Evolutionary conservation across 257 asterid genomes (phyloP), one percentile per base, ranked within the genome.

Genomic region (Solanum corneliomulleri): DNA sequence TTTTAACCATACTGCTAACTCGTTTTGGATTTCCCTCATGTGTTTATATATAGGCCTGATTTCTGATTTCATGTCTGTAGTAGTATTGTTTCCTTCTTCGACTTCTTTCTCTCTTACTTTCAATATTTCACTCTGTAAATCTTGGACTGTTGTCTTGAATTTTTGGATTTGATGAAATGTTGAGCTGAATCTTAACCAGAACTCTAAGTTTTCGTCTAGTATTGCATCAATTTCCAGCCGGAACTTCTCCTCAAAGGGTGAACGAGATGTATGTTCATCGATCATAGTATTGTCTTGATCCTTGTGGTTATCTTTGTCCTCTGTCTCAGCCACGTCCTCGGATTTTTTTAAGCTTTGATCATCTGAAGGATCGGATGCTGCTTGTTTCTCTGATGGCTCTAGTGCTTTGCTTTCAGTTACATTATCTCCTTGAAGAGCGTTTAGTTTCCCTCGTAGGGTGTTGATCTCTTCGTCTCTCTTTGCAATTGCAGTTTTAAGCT

Each of bases 401-500:
- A 27, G 39, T 49, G 83, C 89, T 11, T 69, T 88, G 21, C 41
- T 82, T 49, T 75, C 84, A 21, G 39, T 21, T 20, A 58, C 16
- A n/a, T 74, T 82, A 9, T 85, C 25, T 89, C 86, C 92, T 39
- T 86, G 91, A 10, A 77, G 44, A 52, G 58, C 58, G 89, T 62
- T 89, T 58, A 94, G 25, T 87, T 88, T 93, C 44, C 91, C 91
- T 9, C 87, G 90, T 69, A 95, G 91, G 21, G 45, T 86, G 15
- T 86, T 95, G 77, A 97, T 93, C 85, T 95, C 99, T 86, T 90
- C 95, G 25, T 97, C 99, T 88, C 92, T 91, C 81, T 91, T 95
- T 49, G 74, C 90, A 88, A 96, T 89, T 25, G 93, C 91, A 68
- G 87, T 90, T 85, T 89, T 95, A 27, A 95, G 93, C 86, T 93